Percentiles rank a stretch among this genome's conserved stretches.
These are phyloP conservation scores for Penicillium steckii DNA, from an alignment of 495 filamentous ascomycete genomes.

Conservation along the genomic window DNA sequence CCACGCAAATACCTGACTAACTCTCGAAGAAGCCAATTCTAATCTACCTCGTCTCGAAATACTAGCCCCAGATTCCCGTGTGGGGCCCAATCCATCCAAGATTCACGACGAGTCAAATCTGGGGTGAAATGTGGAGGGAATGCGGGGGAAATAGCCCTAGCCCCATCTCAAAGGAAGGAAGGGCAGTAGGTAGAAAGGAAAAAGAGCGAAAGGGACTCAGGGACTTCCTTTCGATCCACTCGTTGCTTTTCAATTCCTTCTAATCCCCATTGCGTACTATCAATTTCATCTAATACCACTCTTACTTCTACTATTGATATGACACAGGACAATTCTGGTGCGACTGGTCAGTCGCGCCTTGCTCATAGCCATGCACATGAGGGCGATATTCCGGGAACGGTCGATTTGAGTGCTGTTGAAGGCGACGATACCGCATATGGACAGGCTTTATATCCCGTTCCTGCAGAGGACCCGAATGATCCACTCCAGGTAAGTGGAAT, in stretches of 20 bases:
- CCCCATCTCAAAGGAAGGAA: not conserved
- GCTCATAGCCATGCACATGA: constrained; percentile 52
- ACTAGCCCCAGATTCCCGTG: constrained; percentile 7
- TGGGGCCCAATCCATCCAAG: constrained; percentile 7
- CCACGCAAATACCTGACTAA: too few species aligned
- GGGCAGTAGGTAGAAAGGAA: too few species aligned
- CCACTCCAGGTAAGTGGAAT: constrained; percentile 49
- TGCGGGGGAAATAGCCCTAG: constrained; percentile 7
- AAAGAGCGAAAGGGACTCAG: too few species aligned
- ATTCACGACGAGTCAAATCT: not conserved
- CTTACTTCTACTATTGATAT: not conserved
- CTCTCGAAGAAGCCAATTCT: too few species aligned
- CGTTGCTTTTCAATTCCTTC: too few species aligned
- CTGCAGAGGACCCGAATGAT: constrained; percentile 63
- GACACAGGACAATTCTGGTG: not conserved
- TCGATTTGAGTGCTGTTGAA: constrained; percentile 54
- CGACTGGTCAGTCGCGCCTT: constrained; percentile 6
- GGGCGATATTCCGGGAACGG: constrained; percentile 56
- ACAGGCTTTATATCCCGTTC: constrained; percentile 61
- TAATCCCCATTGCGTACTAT: too few species aligned
- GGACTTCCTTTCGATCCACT: too few species aligned
- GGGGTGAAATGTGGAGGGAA: constrained; percentile 12
- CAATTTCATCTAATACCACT: not conserved
- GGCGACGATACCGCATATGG: constrained; percentile 62
- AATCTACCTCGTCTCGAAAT: too few species aligned